Conservation (phyloP, 352 stramenopile genomes). For the Globisporangium perplexum region DNA sequence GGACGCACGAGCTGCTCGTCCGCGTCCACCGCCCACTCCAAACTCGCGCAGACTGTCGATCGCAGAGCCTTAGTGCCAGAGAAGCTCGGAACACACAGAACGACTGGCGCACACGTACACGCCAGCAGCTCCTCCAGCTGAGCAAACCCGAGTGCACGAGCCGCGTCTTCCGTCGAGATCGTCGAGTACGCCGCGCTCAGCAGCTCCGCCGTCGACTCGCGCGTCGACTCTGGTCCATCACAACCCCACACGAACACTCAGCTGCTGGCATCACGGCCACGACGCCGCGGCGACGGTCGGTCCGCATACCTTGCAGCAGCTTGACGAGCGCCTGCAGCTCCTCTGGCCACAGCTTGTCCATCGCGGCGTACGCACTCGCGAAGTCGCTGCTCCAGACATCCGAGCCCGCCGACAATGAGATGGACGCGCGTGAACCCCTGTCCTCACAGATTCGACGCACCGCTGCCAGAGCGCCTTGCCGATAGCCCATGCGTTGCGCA, state of each 20-base stretch:
- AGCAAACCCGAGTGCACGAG: constrained; percentile 41
- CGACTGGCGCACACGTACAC: constrained; percentile 26
- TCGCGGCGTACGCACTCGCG: constrained; percentile 38
- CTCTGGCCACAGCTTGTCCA: constrained; percentile 46
- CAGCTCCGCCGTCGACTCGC: constrained; percentile 38
- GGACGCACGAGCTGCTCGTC: constrained; percentile 36
- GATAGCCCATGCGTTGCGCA: constrained; percentile 50
- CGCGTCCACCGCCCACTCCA: constrained; percentile 39
- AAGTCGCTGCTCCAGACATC: constrained; percentile 29
- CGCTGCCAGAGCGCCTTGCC: constrained; percentile 62
- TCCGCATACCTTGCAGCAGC: constrained; percentile 38
- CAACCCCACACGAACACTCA: not conserved
- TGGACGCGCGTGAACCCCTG: too few species aligned
- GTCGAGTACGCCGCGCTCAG: constrained; percentile 60
- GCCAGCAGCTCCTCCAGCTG: constrained; percentile 32
- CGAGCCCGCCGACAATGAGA: not conserved
- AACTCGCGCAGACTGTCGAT: constrained; percentile 37
- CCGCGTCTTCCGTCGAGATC: constrained; percentile 39
- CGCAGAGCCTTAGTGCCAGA: not conserved
- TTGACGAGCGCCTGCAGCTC: constrained; percentile 31
- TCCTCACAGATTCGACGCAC: constrained; percentile 12
- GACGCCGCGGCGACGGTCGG: too few species aligned
- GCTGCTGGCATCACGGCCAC: not conserved
- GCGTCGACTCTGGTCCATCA: constrained; percentile 36
- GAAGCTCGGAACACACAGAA: not conserved